Evolutionary conservation across 306 rosid species (phyloP).

Genomic region (Pueraria montana): DNA sequence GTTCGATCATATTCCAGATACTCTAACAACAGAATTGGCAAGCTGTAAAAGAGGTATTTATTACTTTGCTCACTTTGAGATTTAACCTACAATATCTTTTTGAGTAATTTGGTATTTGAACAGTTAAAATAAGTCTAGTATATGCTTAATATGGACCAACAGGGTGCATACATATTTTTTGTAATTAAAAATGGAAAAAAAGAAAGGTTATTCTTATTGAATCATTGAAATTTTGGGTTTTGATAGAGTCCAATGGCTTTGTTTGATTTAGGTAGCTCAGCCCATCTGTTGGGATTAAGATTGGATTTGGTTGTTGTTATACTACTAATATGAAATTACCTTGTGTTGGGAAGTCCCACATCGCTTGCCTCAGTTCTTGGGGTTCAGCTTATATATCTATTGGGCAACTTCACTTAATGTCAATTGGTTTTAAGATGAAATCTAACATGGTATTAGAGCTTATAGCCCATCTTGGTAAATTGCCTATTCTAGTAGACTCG

Average conservation of each 20-base stretch:
- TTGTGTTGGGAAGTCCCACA: too few relatives aligned
- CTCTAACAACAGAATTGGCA: constrained; percentile 73
- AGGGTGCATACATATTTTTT: neutral
- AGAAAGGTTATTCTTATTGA: constrained; percentile 11
- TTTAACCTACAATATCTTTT: constrained; percentile 33
- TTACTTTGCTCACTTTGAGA: constrained; percentile 37
- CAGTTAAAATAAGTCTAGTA: constrained; percentile 34
- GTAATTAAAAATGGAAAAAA: neutral
- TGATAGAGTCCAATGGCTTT: neutral
- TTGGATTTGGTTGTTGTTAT: constrained; percentile 33
- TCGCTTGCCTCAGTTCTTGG: too few relatives aligned
- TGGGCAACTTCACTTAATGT: too few relatives aligned
- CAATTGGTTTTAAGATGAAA: too few relatives aligned
- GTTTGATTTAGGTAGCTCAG: constrained; percentile 31
- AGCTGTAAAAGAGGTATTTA: constrained; percentile 71
- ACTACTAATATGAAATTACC: constrained; percentile 9
- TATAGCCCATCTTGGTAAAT: too few relatives aligned
- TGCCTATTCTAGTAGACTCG: too few relatives aligned
- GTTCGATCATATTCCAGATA: constrained; percentile 81
- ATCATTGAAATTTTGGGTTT: constrained; percentile 36
- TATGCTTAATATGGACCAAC: constrained; percentile 31
- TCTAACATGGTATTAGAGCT: too few relatives aligned
- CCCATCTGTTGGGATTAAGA: constrained; percentile 28
- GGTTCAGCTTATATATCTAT: too few relatives aligned
- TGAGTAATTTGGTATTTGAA: constrained; percentile 28